Conservation (phyloP, 805 yeast species). For the Saccharomyces eubayanus region DNA sequence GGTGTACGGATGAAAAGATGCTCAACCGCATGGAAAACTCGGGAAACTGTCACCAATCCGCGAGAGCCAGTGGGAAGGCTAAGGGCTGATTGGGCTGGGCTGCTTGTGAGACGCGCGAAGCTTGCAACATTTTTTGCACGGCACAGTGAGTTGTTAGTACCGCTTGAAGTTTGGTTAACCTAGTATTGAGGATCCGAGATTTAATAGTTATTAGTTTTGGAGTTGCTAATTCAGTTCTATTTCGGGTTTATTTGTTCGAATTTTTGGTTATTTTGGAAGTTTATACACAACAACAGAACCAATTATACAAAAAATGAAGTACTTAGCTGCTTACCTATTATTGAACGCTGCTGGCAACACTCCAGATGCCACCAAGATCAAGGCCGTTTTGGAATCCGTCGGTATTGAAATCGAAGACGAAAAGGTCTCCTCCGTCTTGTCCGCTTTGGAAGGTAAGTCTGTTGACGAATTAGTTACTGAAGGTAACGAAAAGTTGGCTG, state of each 20-base stretch:
- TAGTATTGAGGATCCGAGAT: neutral
- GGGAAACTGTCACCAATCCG: too few species aligned
- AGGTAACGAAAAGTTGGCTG: constrained; percentile 93
- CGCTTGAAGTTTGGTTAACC: neutral
- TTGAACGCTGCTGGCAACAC: constrained; percentile 94
- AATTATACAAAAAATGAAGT: constrained; percentile 54
- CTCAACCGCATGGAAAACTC: neutral
- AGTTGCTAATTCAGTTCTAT: neutral
- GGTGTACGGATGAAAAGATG: neutral
- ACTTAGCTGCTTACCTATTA: constrained; percentile 98
- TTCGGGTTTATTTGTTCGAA: neutral
- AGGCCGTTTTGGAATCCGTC: constrained; percentile 82
- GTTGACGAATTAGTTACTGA: constrained; percentile 83
- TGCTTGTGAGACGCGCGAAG: neutral
- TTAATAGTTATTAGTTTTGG: neutral
- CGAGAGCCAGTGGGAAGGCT: neutral
- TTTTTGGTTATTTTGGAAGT: neutral
- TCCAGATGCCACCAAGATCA: constrained; percentile 89
- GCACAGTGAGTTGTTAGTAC: neutral
- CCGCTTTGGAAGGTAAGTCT: constrained; percentile 90
- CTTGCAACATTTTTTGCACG: neutral
- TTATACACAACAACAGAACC: neutral
- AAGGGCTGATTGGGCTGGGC: neutral
- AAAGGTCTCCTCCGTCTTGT: constrained; percentile 69
- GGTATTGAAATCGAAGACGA: constrained; percentile 93